Conservation (phyloP, 345 rosid species). For the Salix exigua region DNA sequence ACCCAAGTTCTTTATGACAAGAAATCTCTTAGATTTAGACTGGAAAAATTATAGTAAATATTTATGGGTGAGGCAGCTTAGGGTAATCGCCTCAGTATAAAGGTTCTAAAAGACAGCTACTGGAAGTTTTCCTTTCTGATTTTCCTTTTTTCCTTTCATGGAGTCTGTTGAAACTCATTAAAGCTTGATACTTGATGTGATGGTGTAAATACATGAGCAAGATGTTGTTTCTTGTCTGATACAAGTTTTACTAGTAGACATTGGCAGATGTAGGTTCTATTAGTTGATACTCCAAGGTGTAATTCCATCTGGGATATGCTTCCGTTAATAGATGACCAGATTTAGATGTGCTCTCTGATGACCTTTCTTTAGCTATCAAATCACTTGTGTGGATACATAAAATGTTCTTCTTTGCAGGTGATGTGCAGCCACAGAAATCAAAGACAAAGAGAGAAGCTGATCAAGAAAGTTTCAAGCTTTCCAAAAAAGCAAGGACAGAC, state of each 20-base stretch:
- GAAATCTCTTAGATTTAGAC: neutral
- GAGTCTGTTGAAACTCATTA: neutral
- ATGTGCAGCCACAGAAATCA: neutral
- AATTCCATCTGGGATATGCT: neutral
- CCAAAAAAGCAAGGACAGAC: slow-evolving; percentile 6
- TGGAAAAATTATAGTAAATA: neutral
- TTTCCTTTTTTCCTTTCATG: neutral
- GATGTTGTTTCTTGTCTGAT: neutral
- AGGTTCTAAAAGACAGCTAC: neutral
- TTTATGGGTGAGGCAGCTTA: neutral
- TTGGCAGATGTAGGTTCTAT: neutral
- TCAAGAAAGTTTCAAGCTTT: neutral
- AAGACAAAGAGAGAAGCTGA: neutral
- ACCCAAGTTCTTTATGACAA: neutral
- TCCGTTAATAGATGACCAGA: neutral
- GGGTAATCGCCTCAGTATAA: neutral
- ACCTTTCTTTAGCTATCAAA: slow-evolving; percentile 4
- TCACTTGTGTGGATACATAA: slow-evolving; percentile 3
- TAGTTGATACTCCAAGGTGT: neutral
- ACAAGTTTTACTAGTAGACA: neutral
- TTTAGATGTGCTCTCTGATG: neutral
- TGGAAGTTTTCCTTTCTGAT: neutral
- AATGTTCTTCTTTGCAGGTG: slow-evolving; percentile 11
- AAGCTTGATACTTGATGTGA: slow-evolving; percentile 37
- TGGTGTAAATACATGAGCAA: slow-evolving; percentile 21